Evolutionary conservation across 23 red algal genomes (phyloP), one percentile per base, ranked within the genome.

Genomic region (Gracilaria domingensis): DNA sequence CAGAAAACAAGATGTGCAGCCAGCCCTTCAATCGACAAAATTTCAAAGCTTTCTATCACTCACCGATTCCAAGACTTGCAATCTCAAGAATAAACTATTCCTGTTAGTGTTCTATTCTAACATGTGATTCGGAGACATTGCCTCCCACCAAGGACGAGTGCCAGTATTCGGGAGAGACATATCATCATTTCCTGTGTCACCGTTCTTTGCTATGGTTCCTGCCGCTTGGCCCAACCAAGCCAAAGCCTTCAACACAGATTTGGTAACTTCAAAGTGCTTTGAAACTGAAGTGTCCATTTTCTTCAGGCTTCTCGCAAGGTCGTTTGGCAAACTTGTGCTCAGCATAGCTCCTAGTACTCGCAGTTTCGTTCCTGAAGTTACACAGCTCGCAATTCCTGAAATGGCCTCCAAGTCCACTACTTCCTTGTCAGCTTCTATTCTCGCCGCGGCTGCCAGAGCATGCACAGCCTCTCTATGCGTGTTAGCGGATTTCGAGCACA

Each of bases 181-280:
- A 39, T 77, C 85, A 53, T 89, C 85, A 80, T 45, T 66, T 44
- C n/a, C 50, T 13, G 53, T 26, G 28, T 75, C 70, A 20, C 71
- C 85, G 36, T 34, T 55, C 30, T 51, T 66, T 29, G 71, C 70
- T 71, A 89, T 24, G 47, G 65, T 45, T 44, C 66, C 71, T 17
- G 85, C 67, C 40, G 85, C 85, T 47, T 79, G 49, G 21, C 85
- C 85, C 42, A 89, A 36, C 26, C 74, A 65, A 36, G 71, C 44
- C 11, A 89, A 30, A 13, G 85, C 85, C 49, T 70, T 66, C 34
- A 89, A 37, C 49, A 89, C 85, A 34, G 40, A 74, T 71, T 55
- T 66, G n/a, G 85, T 71, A 89, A 89, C 85, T 89, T 89, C 85
- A 28, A 89, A 78, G 32, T 80, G 53, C 71, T 59, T 62, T 32